Evolutionary conservation across 495 filamentous ascomycete genomes (phyloP), one percentile per base, ranked within the genome.

Genomic region (Aspergillus baeticus): DNA sequence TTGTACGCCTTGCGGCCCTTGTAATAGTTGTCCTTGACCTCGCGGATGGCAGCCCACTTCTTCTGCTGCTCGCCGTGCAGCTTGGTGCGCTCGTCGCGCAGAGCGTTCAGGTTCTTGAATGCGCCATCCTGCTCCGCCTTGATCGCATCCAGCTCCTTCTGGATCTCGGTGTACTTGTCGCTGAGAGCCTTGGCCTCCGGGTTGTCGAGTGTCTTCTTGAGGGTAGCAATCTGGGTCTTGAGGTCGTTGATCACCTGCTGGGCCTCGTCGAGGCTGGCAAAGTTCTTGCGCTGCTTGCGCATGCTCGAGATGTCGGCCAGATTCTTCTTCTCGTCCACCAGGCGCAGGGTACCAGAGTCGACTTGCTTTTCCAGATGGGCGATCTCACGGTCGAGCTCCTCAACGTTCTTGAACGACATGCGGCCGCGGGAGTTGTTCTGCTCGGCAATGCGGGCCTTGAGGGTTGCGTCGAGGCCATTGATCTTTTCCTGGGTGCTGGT

Each of bases 271-370:
- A 98, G 86, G 34, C 83, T 82, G 43, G 84, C 84, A 63, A 98
- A 96, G 70, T 82, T 86, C 84, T 96, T 98, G 71, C 88, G 87
- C 69, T 88, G 85, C 79, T 92, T 96, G 67, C 88, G 85, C 58
- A 97, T 76, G 69, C 72, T 88, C 43, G 87, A 87, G 52, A 95
- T 84, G 60, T 96, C 91, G 17, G 81, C 71, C 1, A 98, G 78
- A 5, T 91, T 89, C 81, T 96, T 97, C 81, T 90, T 93, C 83
- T 98, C 95, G 57, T 98, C 94, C 4, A 97, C 95, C 52, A 99
- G 71, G 64, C 90, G 94, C 86, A 98, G 88, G 59, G 80, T 88
- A 42, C 92, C 91, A 45, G 84, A 81, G 69, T 94, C 88, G 54
- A 97, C 91, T 54, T 90, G 81, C 71, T 85, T 85, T 52, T 96